Percentiles rank a stretch among this genome's conserved stretches.
Evolutionary conservation across 2,329 filamentous ascomycete genomes (phyloP).

Genomic region (Penicillium fuscoglaucum): DNA sequence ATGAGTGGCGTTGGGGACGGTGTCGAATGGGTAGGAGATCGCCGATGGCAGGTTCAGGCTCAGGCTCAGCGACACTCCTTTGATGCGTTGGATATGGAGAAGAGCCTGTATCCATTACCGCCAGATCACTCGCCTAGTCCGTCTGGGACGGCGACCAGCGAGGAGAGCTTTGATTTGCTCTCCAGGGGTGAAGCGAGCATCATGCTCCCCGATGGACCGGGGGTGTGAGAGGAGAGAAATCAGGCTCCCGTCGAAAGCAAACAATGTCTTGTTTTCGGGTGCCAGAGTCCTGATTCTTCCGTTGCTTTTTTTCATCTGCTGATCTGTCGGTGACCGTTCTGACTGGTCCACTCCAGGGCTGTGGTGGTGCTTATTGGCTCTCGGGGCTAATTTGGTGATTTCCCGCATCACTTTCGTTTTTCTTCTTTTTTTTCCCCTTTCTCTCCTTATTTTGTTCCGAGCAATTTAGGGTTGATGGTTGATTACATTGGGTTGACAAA

Average conservation of each 20-base stretch:
- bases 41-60: constrained; percentile 27
- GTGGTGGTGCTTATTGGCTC: constrained; percentile 2
- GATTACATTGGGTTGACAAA: not conserved
- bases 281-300: constrained; percentile 7
- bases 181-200: constrained; percentile 48
- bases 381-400: not conserved
- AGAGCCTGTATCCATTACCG: constrained; percentile 11
- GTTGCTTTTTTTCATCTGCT: constrained; percentile 1
- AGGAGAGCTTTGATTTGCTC: constrained; percentile 51
- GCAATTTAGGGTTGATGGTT: not conserved
- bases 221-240: constrained; percentile 8
- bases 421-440: not conserved
- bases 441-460: not conserved
- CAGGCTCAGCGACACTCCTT: not conserved
- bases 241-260: constrained; percentile 10
- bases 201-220: constrained; percentile 28
- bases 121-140: constrained; percentile 33
- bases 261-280: constrained; percentile 8
- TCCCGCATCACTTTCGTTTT: not conserved
- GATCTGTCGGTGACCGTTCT: constrained; percentile 2
- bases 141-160: constrained; percentile 44
- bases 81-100: constrained; percentile 2
- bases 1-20: constrained; percentile 40
- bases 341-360: not conserved
- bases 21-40: constrained; percentile 45